phyloP scores from a whole-genome alignment of 1,284 basidiomycete species.

The Pterulicium gracile region DNA sequence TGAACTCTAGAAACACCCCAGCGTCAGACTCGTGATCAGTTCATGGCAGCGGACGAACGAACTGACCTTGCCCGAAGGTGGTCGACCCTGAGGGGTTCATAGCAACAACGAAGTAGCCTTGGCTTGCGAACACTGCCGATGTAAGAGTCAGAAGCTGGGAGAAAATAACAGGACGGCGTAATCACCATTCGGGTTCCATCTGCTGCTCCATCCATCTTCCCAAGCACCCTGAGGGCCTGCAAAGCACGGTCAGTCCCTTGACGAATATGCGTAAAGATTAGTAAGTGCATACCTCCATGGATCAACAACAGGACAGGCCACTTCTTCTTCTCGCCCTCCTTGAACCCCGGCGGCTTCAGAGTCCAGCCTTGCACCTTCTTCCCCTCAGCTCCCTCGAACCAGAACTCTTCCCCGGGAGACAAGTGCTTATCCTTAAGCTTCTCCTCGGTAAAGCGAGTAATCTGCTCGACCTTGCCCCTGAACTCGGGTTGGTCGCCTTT shows the following conservation, averaged over 20 bases:
- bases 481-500: slow-evolving; percentile 19
- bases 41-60: too few relatives aligned
- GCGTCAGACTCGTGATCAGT: too few relatives aligned
- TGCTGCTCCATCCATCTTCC: slow-evolving; percentile 75
- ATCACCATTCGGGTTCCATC: slow-evolving; percentile 81
- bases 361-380: slow-evolving; percentile 75
- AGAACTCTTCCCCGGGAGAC: slow-evolving; percentile 63
- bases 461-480: slow-evolving; percentile 29
- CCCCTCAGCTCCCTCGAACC: slow-evolving; percentile 72
- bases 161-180: not conserved
- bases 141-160: not conserved
- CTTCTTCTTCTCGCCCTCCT: slow-evolving; percentile 53
- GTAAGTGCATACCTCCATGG: slow-evolving; percentile 45
- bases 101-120: slow-evolving; percentile 77
- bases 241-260: slow-evolving; percentile 6
- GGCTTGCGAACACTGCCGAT: slow-evolving; percentile 56
- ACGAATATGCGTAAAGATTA: not conserved
- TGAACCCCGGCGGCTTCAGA: slow-evolving; percentile 69
- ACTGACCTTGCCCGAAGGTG: slow-evolving; percentile 72
- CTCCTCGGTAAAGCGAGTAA: slow-evolving; percentile 52
- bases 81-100: slow-evolving; percentile 89
- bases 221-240: slow-evolving; percentile 69
- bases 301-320: slow-evolving; percentile 69
- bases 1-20: slow-evolving; percentile 55
- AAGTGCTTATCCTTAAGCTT: slow-evolving; percentile 49